These are phyloP conservation scores for Microbotryomycetes sp. DNA, from an alignment of 1,284 basidiomycete species.

Conservation along the genomic window DNA sequence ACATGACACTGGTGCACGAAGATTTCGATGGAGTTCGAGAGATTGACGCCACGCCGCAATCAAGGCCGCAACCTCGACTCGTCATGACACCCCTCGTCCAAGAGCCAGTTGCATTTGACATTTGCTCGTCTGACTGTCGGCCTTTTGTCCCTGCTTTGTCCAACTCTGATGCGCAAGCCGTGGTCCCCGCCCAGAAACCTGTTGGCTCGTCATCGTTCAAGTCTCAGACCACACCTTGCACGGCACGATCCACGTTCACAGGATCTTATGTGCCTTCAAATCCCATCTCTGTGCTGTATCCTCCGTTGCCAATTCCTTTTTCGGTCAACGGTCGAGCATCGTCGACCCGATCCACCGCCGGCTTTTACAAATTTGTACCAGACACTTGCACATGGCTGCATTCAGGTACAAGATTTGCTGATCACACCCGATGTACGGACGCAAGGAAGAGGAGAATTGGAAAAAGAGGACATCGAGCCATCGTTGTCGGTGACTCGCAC, in stretches of 20 bases:
- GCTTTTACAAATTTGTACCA: slow-evolving; percentile 3
- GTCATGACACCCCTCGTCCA: neutral
- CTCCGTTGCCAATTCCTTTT: neutral
- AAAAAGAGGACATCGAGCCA: neutral
- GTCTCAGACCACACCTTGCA: too few relatives aligned
- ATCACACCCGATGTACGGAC: slow-evolving; percentile 1
- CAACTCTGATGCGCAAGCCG: neutral
- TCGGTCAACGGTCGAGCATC: neutral
- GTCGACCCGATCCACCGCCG: neutral
- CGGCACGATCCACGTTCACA: too few relatives aligned
- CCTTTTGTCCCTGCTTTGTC: neutral
- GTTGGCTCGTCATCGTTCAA: too few relatives aligned
- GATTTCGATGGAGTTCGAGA: neutral
- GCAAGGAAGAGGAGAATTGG: neutral
- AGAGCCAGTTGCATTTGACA: neutral
- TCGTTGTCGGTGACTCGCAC: neutral
- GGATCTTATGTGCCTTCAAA: slow-evolving; percentile 2
- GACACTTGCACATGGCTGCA: neutral
- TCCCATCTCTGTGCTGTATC: neutral
- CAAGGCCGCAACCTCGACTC: neutral
- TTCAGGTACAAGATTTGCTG: neutral
- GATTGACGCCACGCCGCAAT: neutral
- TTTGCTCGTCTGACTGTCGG: neutral
- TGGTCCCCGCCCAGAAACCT: too few relatives aligned
- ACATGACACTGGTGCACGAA: slow-evolving; percentile 7